A percentile compares a stretch with the other conserved stretches of the same genome.
Conservation (phyloP, 1,284 basidiomycete species). For the Trichosporon sp. region DNA sequence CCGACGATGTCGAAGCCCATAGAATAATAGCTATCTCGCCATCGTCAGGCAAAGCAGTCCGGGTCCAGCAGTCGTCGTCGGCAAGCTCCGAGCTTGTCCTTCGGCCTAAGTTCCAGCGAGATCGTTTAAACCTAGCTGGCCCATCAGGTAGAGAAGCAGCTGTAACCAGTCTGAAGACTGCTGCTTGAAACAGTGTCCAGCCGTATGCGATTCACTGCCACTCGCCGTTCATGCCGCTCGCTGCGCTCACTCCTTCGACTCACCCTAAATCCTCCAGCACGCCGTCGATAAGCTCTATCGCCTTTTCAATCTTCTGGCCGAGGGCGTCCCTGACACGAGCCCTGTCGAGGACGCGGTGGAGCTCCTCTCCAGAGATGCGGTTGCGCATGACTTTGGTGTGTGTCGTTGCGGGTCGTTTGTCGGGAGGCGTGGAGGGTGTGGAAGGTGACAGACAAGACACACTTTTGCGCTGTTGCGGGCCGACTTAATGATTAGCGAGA, state of each 20-base stretch:
- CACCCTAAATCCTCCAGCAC: slow-evolving; percentile 76
- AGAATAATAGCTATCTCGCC: no score
- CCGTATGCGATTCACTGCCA: no score
- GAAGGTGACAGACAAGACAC: not conserved
- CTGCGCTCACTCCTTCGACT: slow-evolving; percentile 22
- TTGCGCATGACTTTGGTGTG: not conserved
- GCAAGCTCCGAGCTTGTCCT: no score
- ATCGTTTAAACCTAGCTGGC: no score
- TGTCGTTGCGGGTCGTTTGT: not conserved
- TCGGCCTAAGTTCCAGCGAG: no score
- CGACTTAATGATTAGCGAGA: slow-evolving; percentile 1
- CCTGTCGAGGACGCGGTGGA: slow-evolving; percentile 42
- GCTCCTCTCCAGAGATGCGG: slow-evolving; percentile 21
- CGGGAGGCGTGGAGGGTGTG: not conserved
- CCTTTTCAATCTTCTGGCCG: slow-evolving; percentile 69
- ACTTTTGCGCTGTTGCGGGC: not conserved
- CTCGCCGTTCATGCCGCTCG: not conserved
- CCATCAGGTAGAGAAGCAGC: no score
- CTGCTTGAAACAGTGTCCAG: no score
- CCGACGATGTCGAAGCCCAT: no score
- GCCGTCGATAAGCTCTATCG: slow-evolving; percentile 73
- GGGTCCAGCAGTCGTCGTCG: no score
- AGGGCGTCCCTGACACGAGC: slow-evolving; percentile 39
- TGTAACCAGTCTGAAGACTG: no score
- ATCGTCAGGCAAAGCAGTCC: no score